Conservation (phyloP, 2,329 filamentous ascomycete species). For the Rhinocladiella similis region DNA sequence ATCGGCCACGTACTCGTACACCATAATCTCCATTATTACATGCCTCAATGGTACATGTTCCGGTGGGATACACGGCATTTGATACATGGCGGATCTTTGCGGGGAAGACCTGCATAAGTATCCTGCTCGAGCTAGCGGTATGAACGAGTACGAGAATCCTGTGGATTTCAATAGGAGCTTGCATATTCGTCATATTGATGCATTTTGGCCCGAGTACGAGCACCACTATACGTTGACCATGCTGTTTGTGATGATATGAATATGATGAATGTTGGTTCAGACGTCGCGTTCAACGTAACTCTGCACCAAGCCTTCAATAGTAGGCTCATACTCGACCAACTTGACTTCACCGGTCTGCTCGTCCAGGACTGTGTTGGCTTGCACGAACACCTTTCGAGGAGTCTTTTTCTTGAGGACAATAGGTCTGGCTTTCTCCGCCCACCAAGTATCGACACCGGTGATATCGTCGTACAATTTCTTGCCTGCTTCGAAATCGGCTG, state of each 20-base stretch:
- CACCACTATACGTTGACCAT: background rate
- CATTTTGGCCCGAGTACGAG: too few species aligned
- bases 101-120: background rate
- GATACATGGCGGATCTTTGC: background rate
- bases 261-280: slow-evolving; percentile 21
- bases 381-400: slow-evolving; percentile 75
- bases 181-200: too few species aligned
- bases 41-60: background rate
- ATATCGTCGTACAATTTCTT: slow-evolving; percentile 78
- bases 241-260: background rate
- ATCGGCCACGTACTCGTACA: too few species aligned
- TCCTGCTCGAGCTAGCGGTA: too few species aligned
- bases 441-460: slow-evolving; percentile 82
- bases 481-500: slow-evolving; percentile 78
- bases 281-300: slow-evolving; percentile 68
- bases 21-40: background rate
- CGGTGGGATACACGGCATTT: background rate
- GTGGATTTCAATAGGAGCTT: too few species aligned
- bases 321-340: slow-evolving; percentile 84
- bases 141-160: too few species aligned
- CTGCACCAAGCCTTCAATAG: slow-evolving; percentile 76
- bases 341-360: slow-evolving; percentile 68
- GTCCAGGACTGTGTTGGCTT: slow-evolving; percentile 81
- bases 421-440: slow-evolving; percentile 73
- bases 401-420: slow-evolving; percentile 62